phyloP scores from a whole-genome alignment of 148 eudicot genomes.

The Hydrangea macrophylla region DNA sequence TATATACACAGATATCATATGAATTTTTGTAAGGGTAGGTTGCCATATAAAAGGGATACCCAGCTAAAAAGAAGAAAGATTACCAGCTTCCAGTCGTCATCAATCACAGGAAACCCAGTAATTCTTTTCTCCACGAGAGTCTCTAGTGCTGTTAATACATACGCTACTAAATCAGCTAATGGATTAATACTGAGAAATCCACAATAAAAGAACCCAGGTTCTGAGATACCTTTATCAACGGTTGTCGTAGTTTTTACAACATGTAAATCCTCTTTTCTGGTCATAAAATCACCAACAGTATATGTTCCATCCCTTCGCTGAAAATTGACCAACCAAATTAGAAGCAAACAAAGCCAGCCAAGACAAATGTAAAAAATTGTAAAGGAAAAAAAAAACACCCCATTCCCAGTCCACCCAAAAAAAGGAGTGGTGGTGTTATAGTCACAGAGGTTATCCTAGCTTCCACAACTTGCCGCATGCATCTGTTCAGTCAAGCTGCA shows the following conservation, averaged over 20 bases:
- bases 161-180: background rate
- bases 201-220: background rate
- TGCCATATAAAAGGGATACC: background rate
- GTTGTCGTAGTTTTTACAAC: slow-evolving; percentile 45
- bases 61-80: slow-evolving; percentile 10
- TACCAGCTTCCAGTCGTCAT: slow-evolving; percentile 84
- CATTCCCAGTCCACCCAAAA: background rate
- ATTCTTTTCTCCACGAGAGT: slow-evolving; percentile 59
- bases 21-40: too few relatives aligned
- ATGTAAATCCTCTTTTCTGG: slow-evolving; percentile 37
- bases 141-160: slow-evolving; percentile 38
- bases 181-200: background rate
- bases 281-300: slow-evolving; percentile 56
- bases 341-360: background rate
- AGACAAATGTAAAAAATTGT: background rate
- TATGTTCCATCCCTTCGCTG: slow-evolving; percentile 35
- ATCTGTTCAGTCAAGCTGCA: background rate
- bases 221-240: slow-evolving; percentile 42
- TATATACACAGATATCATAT: too few relatives aligned
- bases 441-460: background rate
- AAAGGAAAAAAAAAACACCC: background rate
- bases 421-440: background rate
- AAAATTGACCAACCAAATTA: slow-evolving; percentile 6
- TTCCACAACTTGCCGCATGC: background rate
- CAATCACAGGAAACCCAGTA: slow-evolving; percentile 71